These are phyloP conservation scores for Gossypium turneri DNA, from an alignment of 345 rosid species.

Conservation along the genomic window DNA sequence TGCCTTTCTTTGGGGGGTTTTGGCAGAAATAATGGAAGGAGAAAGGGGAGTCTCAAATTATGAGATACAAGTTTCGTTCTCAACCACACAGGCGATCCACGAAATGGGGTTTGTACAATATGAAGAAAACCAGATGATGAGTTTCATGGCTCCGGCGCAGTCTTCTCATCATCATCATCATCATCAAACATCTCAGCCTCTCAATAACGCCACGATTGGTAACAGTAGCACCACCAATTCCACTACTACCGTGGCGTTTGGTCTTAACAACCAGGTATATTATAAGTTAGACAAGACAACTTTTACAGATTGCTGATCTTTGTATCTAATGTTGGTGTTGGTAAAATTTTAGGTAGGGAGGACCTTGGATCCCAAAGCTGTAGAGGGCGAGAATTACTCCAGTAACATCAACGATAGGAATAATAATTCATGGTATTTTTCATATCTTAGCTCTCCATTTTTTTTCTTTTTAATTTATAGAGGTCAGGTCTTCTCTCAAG, in stretches of 20 bases:
- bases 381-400: conserved; percentile 36
- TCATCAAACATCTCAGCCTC: conserved; percentile 31
- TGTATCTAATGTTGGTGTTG: conserved; percentile 2
- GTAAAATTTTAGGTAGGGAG: conserved; percentile 30
- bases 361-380: conserved; percentile 44
- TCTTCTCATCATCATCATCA: conserved; percentile 29
- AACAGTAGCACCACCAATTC: conserved; percentile 6
- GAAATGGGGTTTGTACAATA: conserved; percentile 75
- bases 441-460: not conserved
- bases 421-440: conserved; percentile 42
- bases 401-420: conserved; percentile 37
- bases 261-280: conserved; percentile 41
- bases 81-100: conserved; percentile 51
- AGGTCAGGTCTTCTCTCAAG: not conserved
- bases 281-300: not conserved
- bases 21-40: conserved; percentile 50
- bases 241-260: conserved; percentile 41
- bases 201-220: conserved; percentile 17
- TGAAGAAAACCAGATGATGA: conserved; percentile 69
- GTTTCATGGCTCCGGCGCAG: conserved; percentile 56
- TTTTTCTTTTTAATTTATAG: not conserved
- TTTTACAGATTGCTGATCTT: not conserved
- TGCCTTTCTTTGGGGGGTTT: not conserved
- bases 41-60: conserved; percentile 46
- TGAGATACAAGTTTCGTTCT: conserved; percentile 59